Evolutionary conservation across 2,329 filamentous ascomycete genomes (phyloP).

Genomic region (Colletotrichum magnum): DNA sequence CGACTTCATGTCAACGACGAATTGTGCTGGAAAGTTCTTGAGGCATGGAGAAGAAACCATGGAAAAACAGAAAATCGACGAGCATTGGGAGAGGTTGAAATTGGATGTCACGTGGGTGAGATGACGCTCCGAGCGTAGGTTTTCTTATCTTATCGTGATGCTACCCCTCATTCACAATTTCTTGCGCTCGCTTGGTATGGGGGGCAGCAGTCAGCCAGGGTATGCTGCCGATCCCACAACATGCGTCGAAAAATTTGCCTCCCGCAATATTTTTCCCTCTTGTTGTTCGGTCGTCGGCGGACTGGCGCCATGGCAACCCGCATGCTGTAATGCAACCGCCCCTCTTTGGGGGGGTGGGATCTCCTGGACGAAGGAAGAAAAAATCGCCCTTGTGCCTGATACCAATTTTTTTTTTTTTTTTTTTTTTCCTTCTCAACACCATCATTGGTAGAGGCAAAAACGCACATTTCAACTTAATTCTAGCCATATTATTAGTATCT

Average conservation of each 20-base stretch:
- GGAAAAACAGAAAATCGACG: neutral
- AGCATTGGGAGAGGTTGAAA: neutral
- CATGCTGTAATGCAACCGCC: constrained; percentile 34
- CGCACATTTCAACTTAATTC: too few species aligned
- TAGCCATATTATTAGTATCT: too few species aligned
- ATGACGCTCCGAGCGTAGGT: neutral
- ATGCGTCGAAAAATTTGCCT: constrained; percentile 1
- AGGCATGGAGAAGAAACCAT: neutral
- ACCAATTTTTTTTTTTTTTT: too few species aligned
- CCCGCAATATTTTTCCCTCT: constrained; percentile 7
- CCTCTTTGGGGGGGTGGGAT: neutral
- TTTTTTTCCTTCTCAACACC: too few species aligned
- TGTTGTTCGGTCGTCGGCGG: neutral
- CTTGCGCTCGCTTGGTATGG: neutral
- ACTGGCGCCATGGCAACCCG: constrained; percentile 32
- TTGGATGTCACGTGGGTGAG: neutral
- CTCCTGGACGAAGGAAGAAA: neutral
- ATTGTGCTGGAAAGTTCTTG: neutral
- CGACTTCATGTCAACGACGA: too few species aligned
- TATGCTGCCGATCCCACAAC: neutral
- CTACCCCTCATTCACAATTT: constrained; percentile 1
- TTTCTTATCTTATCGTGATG: constrained; percentile 1
- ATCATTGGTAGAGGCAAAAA: too few species aligned
- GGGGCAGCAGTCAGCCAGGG: constrained; percentile 8
- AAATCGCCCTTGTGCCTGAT: constrained; percentile 8